Conservation (phyloP, 1,284 basidiomycete genomes). For the Athelia psychrophila region DNA sequence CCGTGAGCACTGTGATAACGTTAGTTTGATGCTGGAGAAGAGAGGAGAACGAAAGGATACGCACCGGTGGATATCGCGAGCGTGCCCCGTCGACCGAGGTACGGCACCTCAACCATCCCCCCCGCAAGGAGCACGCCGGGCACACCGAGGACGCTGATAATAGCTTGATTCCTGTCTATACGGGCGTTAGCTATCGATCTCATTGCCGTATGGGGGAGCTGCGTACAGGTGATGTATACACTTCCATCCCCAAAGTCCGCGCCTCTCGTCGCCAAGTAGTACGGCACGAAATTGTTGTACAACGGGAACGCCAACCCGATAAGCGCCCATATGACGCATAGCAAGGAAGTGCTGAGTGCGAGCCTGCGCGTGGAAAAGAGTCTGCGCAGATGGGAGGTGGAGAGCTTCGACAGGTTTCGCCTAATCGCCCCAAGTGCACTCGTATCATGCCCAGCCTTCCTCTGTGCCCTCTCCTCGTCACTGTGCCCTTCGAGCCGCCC, state of each 20-base stretch:
- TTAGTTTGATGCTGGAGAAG: too few species aligned
- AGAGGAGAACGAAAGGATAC: slow-evolving; percentile 17
- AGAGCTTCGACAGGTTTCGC: slow-evolving; percentile 44
- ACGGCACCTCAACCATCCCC: slow-evolving; percentile 56
- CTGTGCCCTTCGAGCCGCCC: too few species aligned
- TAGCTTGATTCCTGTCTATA: slow-evolving; percentile 39
- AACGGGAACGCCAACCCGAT: slow-evolving; percentile 76
- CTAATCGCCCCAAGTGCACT: slow-evolving; percentile 35
- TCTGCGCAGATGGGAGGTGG: slow-evolving; percentile 44
- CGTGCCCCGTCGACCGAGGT: slow-evolving; percentile 60
- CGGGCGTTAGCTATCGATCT: too few species aligned
- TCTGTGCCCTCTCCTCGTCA: neutral
- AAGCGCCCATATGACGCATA: slow-evolving; percentile 64
- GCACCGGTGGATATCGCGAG: slow-evolving; percentile 45
- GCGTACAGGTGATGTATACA: slow-evolving; percentile 50
- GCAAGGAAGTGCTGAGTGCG: slow-evolving; percentile 57
- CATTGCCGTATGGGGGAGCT: neutral
- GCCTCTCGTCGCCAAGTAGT: slow-evolving; percentile 58
- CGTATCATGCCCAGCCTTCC: slow-evolving; percentile 24
- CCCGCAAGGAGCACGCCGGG: slow-evolving; percentile 65
- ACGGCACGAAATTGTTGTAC: slow-evolving; percentile 65
- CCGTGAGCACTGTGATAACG: slow-evolving; percentile 62
- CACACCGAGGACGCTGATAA: slow-evolving; percentile 65
- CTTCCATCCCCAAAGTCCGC: slow-evolving; percentile 61
- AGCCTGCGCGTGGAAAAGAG: slow-evolving; percentile 64